Conservation (phyloP, 805 yeast genomes). For the Saccharomycopsis sp. region DNA sequence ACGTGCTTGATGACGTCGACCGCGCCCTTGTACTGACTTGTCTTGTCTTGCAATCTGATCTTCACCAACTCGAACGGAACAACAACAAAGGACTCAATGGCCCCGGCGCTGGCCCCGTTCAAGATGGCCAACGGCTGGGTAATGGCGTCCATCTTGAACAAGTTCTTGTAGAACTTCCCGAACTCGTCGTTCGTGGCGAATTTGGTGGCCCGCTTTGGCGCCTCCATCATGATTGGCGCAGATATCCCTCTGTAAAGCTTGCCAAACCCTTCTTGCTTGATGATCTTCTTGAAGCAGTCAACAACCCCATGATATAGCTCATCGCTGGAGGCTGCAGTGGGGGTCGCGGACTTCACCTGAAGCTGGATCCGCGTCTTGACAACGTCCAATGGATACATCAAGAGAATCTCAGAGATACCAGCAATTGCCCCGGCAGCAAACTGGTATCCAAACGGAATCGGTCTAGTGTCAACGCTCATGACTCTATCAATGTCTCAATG, state of each 20-base stretch:
- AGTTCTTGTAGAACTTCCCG: conserved; percentile 70
- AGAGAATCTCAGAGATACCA: conserved; percentile 90
- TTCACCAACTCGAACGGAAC: conserved; percentile 96
- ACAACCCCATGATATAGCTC: conserved; percentile 65
- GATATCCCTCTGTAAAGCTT: conserved; percentile 87
- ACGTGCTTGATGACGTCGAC: conserved; percentile 71
- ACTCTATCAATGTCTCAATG: too few relatives aligned
- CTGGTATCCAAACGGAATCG: conserved; percentile 88
- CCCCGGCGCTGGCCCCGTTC: conserved; percentile 98
- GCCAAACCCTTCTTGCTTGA: conserved; percentile 75
- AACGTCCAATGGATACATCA: conserved; percentile 95
- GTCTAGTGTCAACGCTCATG: too few relatives aligned
- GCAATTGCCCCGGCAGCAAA: conserved; percentile 91
- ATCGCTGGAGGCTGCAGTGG: conserved; percentile 23
- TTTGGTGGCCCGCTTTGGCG: conserved; percentile 97
- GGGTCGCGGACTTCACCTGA: conserved; percentile 40
- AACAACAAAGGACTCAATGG: conserved; percentile 91
- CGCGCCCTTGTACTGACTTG: conserved; percentile 76
- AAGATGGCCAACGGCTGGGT: conserved; percentile 78
- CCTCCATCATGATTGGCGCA: conserved; percentile 98
- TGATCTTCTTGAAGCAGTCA: conserved; percentile 75
- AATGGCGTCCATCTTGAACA: conserved; percentile 60
- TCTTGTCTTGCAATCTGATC: conserved; percentile 86
- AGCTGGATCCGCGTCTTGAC: conserved; percentile 95
- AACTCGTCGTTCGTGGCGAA: conserved; percentile 98